Evolutionary conservation across 169 alveolate genomes (phyloP).

Genomic region (Plasmodium knowlesi): DNA sequence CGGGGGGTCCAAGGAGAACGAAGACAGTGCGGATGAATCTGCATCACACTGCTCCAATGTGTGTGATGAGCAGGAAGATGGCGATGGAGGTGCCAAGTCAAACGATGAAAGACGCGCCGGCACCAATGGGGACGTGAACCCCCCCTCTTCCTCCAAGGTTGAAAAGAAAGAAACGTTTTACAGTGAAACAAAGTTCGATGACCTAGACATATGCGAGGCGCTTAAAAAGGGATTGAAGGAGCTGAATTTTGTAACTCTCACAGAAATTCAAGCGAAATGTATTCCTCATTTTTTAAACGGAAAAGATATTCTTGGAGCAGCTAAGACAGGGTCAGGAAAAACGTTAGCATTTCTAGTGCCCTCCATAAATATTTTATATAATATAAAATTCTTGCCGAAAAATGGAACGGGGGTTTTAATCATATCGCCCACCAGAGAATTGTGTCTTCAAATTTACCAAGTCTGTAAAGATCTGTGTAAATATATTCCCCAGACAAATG

Average conservation of each 20-base stretch:
- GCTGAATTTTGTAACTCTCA: constrained; percentile 91
- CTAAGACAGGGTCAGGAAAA: constrained; percentile 99
- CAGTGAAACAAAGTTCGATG: constrained; percentile 88
- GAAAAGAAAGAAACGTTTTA: constrained; percentile 78
- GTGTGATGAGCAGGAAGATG: neutral
- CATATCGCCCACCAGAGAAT: constrained; percentile 99
- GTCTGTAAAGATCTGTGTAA: constrained; percentile 95
- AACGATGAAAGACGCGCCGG: neutral
- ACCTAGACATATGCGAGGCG: constrained; percentile 92
- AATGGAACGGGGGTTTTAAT: constrained; percentile 96
- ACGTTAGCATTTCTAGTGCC: constrained; percentile 99
- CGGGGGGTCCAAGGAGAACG: neutral
- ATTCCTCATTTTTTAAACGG: constrained; percentile 98
- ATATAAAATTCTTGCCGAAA: constrained; percentile 93
- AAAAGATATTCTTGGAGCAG: constrained; percentile 98
- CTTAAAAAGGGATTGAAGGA: constrained; percentile 92
- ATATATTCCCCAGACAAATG: constrained; percentile 96
- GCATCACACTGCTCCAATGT: neutral
- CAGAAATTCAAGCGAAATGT: constrained; percentile 97
- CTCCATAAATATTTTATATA: constrained; percentile 95
- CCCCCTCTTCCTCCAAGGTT: neutral
- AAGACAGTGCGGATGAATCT: neutral
- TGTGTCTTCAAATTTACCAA: constrained; percentile 97
- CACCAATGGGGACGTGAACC: neutral
- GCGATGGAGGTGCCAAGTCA: neutral